These are phyloP conservation scores for Fusarium mexicanum DNA, from an alignment of 2,329 filamentous ascomycete genomes.

Conservation along the genomic window DNA sequence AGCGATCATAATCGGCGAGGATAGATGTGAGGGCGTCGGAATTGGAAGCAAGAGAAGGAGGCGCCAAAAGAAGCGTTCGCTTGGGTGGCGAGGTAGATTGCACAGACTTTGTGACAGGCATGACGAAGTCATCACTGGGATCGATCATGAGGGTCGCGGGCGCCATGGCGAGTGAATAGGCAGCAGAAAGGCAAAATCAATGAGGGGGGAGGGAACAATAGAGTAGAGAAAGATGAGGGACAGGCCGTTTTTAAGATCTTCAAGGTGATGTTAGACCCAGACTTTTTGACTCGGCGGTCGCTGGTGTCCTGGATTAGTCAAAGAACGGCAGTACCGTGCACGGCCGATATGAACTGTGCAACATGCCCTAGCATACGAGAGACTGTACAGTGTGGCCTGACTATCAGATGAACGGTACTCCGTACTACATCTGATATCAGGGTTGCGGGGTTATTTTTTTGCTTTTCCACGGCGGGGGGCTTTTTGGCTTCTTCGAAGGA, in stretches of 20 bases:
- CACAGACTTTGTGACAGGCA: conserved; percentile 36
- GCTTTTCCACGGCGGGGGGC: conserved; percentile 40
- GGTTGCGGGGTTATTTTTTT: conserved; percentile 43
- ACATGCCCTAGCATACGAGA: background rate
- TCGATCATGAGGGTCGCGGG: conserved; percentile 65
- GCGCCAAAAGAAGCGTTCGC: conserved; percentile 85
- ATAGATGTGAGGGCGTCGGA: conserved; percentile 79
- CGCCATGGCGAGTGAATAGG: conserved; percentile 52
- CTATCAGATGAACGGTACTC: conserved; percentile 27
- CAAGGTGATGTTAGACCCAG: conserved; percentile 26
- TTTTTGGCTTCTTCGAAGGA: conserved; percentile 32
- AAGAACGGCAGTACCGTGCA: conserved; percentile 29
- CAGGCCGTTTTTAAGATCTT: conserved; percentile 31
- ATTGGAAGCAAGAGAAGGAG: conserved; percentile 88
- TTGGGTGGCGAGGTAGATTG: conserved; percentile 42
- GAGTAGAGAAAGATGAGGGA: conserved; percentile 4
- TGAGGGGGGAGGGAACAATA: background rate
- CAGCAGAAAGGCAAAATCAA: conserved; percentile 5
- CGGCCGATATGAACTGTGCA: conserved; percentile 29
- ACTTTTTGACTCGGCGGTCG: conserved; percentile 35
- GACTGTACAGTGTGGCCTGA: conserved; percentile 26
- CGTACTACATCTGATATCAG: conserved; percentile 38
- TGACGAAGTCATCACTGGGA: conserved; percentile 62
- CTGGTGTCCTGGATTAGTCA: conserved; percentile 42
- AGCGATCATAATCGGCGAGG: conserved; percentile 77